Percentiles rank a stretch among this genome's conserved stretches.
phyloP scores from a whole-genome alignment of 371 early-diverging fungal species.

The Lichtheimia ramosa region DNA sequence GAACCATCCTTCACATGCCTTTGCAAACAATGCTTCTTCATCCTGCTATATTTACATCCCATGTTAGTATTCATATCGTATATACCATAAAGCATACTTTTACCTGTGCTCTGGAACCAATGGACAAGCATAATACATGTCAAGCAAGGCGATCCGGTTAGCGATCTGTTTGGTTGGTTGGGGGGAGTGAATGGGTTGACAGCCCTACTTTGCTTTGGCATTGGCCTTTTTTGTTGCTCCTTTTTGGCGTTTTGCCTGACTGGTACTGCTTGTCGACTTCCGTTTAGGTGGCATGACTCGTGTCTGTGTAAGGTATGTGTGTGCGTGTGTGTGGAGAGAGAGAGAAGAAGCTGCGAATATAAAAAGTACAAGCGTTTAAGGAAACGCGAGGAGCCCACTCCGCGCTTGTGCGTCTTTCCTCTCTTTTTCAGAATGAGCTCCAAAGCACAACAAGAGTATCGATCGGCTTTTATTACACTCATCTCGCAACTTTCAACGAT shows the following conservation, averaged over 20 bases:
- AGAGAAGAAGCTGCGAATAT: background rate
- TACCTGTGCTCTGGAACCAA: too few species aligned
- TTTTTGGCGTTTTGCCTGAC: too few species aligned
- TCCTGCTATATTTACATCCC: too few species aligned
- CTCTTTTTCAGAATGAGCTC: conserved; percentile 26
- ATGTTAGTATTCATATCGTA: too few species aligned
- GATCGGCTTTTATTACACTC: conserved; percentile 39
- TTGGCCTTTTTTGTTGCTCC: too few species aligned
- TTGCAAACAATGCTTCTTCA: background rate
- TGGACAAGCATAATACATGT: too few species aligned
- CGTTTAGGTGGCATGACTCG: conserved; percentile 26
- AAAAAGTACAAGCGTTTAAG: background rate
- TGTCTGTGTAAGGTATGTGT: background rate
- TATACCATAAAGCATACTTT: too few species aligned
- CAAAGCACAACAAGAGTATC: conserved; percentile 51
- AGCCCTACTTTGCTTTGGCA: too few species aligned
- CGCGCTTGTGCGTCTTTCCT: background rate
- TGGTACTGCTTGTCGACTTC: conserved; percentile 8
- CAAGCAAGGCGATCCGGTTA: too few species aligned
- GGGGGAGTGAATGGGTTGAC: too few species aligned
- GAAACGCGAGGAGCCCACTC: background rate
- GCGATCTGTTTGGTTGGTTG: too few species aligned
- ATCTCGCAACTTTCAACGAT: conserved; percentile 45
- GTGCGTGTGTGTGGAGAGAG: background rate
- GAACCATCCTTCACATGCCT: conserved; percentile 21